Base-by-base conservation (phyloP, 2,329 filamentous ascomycete genomes). In the Penicillium sp. region DNA sequence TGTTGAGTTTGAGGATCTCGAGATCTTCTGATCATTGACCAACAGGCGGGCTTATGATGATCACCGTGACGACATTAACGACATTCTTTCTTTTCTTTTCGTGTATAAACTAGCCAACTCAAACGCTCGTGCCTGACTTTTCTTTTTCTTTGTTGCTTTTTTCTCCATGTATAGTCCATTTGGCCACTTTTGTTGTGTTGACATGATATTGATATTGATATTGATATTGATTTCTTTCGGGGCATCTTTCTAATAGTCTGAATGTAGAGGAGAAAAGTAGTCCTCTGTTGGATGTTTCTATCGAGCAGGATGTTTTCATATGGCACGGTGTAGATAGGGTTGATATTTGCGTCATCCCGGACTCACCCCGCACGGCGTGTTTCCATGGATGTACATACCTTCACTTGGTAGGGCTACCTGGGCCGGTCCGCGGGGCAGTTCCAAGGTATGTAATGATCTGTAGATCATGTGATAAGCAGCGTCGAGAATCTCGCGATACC, bases 1-100 rank as follows among this genome's bases (percentile, higher is more conserved):
- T 40, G 77, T 79, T 42, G 77, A 80, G 62, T 79, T 80, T 66
- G 77, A 79, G 63, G 77, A 79, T 64, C 59, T 80, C 64, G 77
- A 80, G 62, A 79, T 79, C 43, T 77, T 77, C 62, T 79, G 70
- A 65, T 33, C n/a, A 14, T 16, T 35, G 30, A 16, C 30, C 12
- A 12, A 23, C 62, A 52, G 20, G 33, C 35, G 16, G 23, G 26
- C 7, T 42, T 52, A 51, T 56, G 33, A 45, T 33, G 35, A 35
- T 18, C 57, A 3, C n/a, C 16, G 23, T 38, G 47, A 58, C 56
- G 51, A 58, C 35, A 18, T 23, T 46, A 28, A 58, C 30, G 56
- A 58, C 51, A 33, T 42, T 50, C 50, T 52, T 55, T 53, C 46
- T 48, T 60, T 46, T 47, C 49, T 8, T 24, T 55, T 57, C 35